Conservation (phyloP, 768 basidiomycete genomes). For the Strobilomyces confusus region DNA sequence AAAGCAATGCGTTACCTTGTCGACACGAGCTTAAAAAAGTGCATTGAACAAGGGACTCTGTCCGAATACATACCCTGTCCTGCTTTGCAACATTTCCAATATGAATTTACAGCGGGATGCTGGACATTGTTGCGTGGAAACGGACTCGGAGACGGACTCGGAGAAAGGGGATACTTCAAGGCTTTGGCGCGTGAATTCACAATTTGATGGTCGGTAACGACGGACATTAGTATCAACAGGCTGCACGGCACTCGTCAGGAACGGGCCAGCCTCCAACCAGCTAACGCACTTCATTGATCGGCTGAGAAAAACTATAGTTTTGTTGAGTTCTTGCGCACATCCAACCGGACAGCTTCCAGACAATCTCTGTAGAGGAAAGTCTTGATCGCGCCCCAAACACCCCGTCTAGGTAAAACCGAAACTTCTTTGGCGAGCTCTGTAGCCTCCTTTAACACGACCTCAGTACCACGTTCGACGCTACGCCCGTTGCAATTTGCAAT, state of each 20-base stretch:
- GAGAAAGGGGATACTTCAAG: neutral
- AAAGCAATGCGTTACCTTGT: constrained; percentile 21
- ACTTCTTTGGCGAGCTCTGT: constrained; percentile 55
- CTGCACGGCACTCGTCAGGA: constrained; percentile 6
- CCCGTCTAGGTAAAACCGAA: constrained; percentile 46
- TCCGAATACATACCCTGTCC: neutral
- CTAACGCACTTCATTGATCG: constrained; percentile 7
- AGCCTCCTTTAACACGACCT: constrained; percentile 59
- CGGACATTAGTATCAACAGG: neutral
- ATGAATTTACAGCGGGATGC: constrained; percentile 1
- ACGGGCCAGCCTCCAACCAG: neutral
- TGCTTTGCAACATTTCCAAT: neutral
- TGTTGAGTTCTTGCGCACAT: constrained; percentile 9
- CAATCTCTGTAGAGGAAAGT: constrained; percentile 53
- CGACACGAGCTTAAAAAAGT: constrained; percentile 6
- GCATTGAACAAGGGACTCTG: constrained; percentile 4
- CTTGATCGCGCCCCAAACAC: constrained; percentile 77
- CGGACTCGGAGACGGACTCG: no score
- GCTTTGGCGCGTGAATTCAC: neutral
- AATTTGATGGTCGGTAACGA: constrained; percentile 12
- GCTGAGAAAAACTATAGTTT: constrained; percentile 16
- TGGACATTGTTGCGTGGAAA: constrained; percentile 14
- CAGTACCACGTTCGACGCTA: constrained; percentile 50
- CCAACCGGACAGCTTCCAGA: constrained; percentile 37
- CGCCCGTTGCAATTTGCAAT: constrained; percentile 34